Conservation (phyloP, 2,329 filamentous ascomycete species). For the Sclerotinia spermophila region DNA sequence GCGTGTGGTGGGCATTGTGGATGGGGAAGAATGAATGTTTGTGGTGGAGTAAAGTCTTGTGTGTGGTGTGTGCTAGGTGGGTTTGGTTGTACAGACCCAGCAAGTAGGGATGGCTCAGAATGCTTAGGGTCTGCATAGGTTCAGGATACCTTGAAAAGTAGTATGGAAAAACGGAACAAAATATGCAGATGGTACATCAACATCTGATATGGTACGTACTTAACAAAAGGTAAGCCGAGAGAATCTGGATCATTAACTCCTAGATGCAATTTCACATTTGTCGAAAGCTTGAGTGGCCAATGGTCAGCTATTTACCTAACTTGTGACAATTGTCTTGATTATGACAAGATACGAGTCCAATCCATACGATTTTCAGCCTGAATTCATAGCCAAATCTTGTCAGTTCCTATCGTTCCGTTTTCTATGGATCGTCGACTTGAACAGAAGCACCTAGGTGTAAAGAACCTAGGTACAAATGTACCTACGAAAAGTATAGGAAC, state of each 20-base stretch:
- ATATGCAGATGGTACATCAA: constrained; percentile 5
- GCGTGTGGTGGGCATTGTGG: constrained; percentile 17
- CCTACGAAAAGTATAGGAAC: constrained; percentile 7
- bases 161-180: constrained; percentile 5
- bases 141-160: neutral
- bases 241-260: neutral
- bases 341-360: neutral
- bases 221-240: neutral
- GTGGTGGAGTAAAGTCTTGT: neutral
- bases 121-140: constrained; percentile 2
- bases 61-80: constrained; percentile 6
- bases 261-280: neutral
- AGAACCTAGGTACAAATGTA: neutral
- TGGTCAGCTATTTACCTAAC: neutral
- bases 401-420: neutral
- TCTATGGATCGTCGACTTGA: constrained; percentile 5
- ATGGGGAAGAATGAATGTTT: constrained; percentile 8
- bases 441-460: constrained; percentile 8
- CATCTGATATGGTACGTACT: neutral
- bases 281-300: neutral
- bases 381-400: neutral
- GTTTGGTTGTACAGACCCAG: constrained; percentile 5
- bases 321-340: neutral
- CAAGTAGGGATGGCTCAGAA: constrained; percentile 14
- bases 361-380: neutral